Conservation (phyloP, 129 eudicot species). For the Pittosporum tobira region DNA sequence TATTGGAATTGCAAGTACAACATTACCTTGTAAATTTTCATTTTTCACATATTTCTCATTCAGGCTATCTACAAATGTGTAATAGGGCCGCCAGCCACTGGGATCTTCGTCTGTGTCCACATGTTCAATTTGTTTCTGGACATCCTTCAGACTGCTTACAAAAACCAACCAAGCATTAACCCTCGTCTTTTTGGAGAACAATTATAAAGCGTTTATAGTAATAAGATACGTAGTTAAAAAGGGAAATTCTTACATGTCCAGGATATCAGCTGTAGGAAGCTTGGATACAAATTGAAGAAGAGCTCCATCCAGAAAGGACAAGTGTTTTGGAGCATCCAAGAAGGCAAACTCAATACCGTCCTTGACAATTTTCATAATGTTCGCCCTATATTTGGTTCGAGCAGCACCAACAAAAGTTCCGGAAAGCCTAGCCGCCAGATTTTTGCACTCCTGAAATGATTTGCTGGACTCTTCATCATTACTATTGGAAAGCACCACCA, state of each 20-base stretch:
- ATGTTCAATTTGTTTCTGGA: conserved; percentile 52
- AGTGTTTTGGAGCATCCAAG: conserved; percentile 44
- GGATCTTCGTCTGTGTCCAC: conserved; percentile 78
- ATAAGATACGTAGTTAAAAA: conserved; percentile 5
- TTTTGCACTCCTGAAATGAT: conserved; percentile 72
- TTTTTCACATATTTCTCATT: conserved; percentile 63
- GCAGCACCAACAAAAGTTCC: conserved; percentile 63
- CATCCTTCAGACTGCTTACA: conserved; percentile 45
- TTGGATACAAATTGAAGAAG: conserved; percentile 66
- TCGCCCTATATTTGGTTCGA: conserved; percentile 49
- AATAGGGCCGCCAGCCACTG: conserved; percentile 95
- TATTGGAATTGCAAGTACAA: not conserved
- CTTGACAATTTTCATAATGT: conserved; percentile 57
- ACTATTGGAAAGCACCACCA: conserved; percentile 27
- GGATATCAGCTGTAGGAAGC: conserved; percentile 52
- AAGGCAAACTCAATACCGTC: conserved; percentile 74
- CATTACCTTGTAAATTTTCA: conserved; percentile 55
- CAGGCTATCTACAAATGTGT: conserved; percentile 49
- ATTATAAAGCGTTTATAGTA: not conserved
- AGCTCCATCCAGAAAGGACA: conserved; percentile 64
- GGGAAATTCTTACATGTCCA: conserved; percentile 52
- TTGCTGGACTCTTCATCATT: conserved; percentile 33
- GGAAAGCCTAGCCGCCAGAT: conserved; percentile 63
- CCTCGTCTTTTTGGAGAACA: not conserved
- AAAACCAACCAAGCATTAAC: conserved; percentile 11